Base-by-base conservation (phyloP, 1,284 basidiomycete species). In the Ganoderma lingzhi region DNA sequence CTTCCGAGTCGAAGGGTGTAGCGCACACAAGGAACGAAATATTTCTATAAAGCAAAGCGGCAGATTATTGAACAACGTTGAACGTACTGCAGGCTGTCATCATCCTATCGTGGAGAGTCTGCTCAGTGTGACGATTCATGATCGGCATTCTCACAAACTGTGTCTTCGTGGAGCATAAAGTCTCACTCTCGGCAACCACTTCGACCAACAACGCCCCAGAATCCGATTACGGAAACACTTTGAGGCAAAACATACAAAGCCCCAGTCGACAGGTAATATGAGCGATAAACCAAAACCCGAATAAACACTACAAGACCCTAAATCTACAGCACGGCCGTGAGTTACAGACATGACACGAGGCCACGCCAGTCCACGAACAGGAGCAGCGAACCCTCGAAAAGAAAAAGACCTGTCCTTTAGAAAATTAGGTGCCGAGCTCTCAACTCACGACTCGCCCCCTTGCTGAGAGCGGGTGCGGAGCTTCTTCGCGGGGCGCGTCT, bases 401-500 rank as follows among this genome's bases (percentile, higher is more conserved):
- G 1, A 35, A 41, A 41, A 41, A 41, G 6, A 41, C 39, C 37
- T 37, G 53, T 55, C 14, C 28, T 55, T 32, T 28, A 55, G 19
- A 23, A 51, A 23, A n/a, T 8, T 4, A 23, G 23, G 17, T 10
- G 8, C 28, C 8, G 17, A 35, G 32, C 23, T 12, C 6, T 28
- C 15, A 41, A 9, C 39, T 12, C 10, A 0, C 6, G 35, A n/a
- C 35, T 32, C 32, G 15, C 35, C 35, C 1, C n/a, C 58, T 59
- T n/a, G 41, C 14, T 39, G 58, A 23, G 58, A 28, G 28, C 12
- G n/a, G 4, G 28, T 42, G 5, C 63, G 63, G 23, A 39, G 45
- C 63, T 56, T 64, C 63, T 64, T 64, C 23, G 17, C 12, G 5
- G 63, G 63, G 63, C 63, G 48, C 3, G 35, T 12, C 48, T 51